Evolutionary conservation across 495 filamentous ascomycete species (phyloP), one percentile per base, ranked within the genome.

Genomic region (Evernia prunastri): DNA sequence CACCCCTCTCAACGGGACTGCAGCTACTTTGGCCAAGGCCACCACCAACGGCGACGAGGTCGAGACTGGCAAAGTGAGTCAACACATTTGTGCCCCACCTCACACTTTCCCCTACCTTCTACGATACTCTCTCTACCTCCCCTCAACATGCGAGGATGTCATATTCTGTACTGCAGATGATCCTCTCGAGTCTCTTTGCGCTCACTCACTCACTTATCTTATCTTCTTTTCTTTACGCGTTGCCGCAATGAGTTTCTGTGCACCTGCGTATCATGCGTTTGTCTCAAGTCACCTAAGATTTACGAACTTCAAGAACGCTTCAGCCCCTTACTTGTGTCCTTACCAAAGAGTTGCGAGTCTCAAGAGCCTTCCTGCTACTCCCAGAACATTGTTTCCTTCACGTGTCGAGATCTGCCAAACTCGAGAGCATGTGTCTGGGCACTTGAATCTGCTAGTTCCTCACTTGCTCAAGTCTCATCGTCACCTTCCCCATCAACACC

Each of bases 11-110:
- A 61, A 35, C 37, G 59, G 43, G 12, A 39, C 31, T 35, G 31
- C 35, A 17, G 59, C 20, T 18, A 60, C 42, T 23, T 18, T 60
- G 20, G 45, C 53, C 45, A 61, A 53, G 33, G 31, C 37, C n/a
- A 49, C 36, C 37, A 45, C 33, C 43, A 53, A 51, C 3, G 59
- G 59, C 17, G 49, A 53, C 3, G 35, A 49, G 43, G 4, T 51
- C 31, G n/a, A 39, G 43, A n/a, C 23, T 53, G 43, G 37, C 6
- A 29, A 61, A n/a, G 59, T 61, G 59, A 61, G 59, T 53, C 2
- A 12, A 61, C 13, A 53, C 42, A 37, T 23, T 37, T 4, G 15
- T 40, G 12, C 2, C 13, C 3, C 49, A 10, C 29, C 31, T 49
- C 31, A 36, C 15, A 3, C 27, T 47, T n/a, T 35, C 17, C 31